Base-by-base conservation (phyloP, 2,329 filamentous ascomycete species). In the Paracoccidioides brasiliensis region DNA sequence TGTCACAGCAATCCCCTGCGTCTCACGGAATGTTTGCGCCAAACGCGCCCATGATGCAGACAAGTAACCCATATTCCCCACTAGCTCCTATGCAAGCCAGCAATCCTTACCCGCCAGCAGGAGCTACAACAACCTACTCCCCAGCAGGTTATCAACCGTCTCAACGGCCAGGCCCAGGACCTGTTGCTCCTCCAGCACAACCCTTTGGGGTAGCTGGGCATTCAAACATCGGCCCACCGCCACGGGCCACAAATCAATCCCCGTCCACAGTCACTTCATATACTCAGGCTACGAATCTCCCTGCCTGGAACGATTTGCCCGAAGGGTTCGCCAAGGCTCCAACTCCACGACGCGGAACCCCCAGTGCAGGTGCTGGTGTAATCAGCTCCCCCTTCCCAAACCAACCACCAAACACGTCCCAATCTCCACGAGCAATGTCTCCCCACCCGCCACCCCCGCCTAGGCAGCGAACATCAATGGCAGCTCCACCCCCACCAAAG, bases 261-360 rank as follows among this genome's bases (percentile, higher is more conserved):
- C 78, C 80, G 10, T 78, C 78, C 30, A 77, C 82, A 43, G 84
- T 89, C 28, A 82, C 88, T 15, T 81, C 87, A 8, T 72, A 72
- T 56, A 70, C 70, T 37, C 83, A 82, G 65, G 76, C 81, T 56
- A 84, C 83, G 66, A 85, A 86, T 60, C 84, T 84, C 60, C 81
- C 84, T 33, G 86, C 87, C 63, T 98, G 93, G 93, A 98, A 98
- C 63, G 93, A 98, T 70, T 85, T 94, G 53, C 93, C 93, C 1
- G 80, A 95, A 64, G 86, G 74, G 55, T 83, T 97, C 48, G 78
- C 81, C 48, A 88, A 91, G 74, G 75, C 80, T 55, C 78, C 85
- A n/a, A 79, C 81, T 12, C 79, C 84, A 28, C 83, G 90, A 61
- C 82, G 85, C 66, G 78, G 78, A 48, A 96, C 91, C 0, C 89